Base-by-base conservation (phyloP, 176 grass and related monocot genomes). In the Triticum turgidum region DNA sequence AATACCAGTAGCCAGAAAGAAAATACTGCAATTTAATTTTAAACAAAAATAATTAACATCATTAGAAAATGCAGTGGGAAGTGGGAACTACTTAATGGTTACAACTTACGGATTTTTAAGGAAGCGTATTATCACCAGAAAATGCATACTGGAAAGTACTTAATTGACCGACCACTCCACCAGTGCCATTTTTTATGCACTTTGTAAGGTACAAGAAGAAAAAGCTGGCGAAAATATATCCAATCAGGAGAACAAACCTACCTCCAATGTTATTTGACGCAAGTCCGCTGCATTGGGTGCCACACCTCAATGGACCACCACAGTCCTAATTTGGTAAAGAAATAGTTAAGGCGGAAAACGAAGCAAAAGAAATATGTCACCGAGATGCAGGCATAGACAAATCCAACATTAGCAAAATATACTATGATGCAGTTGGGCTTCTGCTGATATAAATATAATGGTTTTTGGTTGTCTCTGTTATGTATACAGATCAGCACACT, bases 291-390 rank as follows among this genome's bases (percentile, higher is more conserved):
- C 94, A 99, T 69, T 61, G 76, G 37, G 80, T 94, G 65, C 97
- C 97, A 90, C 97, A 96, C 73, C 86, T 80, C 61, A 63, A 85
- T 65, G 90, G 90, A 87, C 94, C 92, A 49, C 97, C 97, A 91
- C 97, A 99, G 65, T 83, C 89, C 97, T 96, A 78, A 80, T 69
- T 87, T 21, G 29, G 78, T 51, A 84, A 58, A 78, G 71, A 90
- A 81, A 83, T 73, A 45, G 56, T 79, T 68, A 62, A 5, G 6
- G 78, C 39, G 83, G 71, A 11, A 32, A 82, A 70, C 10, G 5
- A 86, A 78, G 11, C 42, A 38, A 65, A 14, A 38, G 14, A 75
- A 32, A 7, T 25, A 2, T 52, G 18, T 38, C 51, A 70, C 4
- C 11, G 12, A 34, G 32, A 27, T 15, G 11, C 81, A 82, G 29